phyloP scores from a whole-genome alignment of 2,329 filamentous ascomycete species.

The Ustilaginoidea virens region DNA sequence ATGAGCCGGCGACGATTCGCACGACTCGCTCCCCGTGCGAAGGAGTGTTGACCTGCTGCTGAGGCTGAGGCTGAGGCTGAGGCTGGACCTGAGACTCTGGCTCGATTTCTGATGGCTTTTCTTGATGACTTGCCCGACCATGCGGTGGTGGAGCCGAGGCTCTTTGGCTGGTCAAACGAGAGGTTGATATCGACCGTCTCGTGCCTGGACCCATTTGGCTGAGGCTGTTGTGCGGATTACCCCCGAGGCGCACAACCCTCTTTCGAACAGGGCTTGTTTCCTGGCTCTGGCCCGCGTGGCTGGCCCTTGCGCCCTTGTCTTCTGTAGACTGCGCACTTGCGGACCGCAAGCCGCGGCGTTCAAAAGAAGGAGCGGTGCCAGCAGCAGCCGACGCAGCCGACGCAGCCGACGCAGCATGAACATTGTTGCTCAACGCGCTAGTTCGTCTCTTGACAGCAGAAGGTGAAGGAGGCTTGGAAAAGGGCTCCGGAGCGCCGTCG shows the following conservation, averaged over 20 bases:
- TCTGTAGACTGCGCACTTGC: conserved; percentile 28
- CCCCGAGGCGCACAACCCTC: conserved; percentile 41
- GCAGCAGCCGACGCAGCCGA: too few relatives aligned
- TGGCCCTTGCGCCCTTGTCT: conserved; percentile 2
- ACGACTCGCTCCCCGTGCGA: conserved; percentile 35
- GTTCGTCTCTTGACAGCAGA: conserved; percentile 31
- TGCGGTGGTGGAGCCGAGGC: conserved; percentile 16
- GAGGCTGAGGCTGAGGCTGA: conserved; percentile 17
- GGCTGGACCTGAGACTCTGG: conserved; percentile 9
- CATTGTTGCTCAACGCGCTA: conserved; percentile 26
- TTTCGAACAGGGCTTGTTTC: conserved; percentile 39
- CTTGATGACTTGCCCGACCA: conserved; percentile 25
- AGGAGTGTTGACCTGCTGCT: conserved; percentile 36
- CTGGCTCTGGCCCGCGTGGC: conserved; percentile 16
- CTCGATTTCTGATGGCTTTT: conserved; percentile 25
- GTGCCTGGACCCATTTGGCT: conserved; percentile 24
- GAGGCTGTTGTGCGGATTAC: conserved; percentile 29
- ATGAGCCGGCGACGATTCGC: conserved; percentile 37
- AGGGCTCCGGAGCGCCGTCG: conserved; percentile 37
- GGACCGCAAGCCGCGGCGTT: conserved; percentile 30
- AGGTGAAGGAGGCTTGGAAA: conserved; percentile 25
- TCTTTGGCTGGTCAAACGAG: conserved; percentile 15
- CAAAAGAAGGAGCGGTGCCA: conserved; percentile 23
- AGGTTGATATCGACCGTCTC: conserved; percentile 35
- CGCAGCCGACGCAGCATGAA: too few relatives aligned